Percentiles rank a stretch among this genome's conserved stretches.
Evolutionary conservation across 1,284 basidiomycete genomes (phyloP).

Genomic region (Ceratobasidium sp.): DNA sequence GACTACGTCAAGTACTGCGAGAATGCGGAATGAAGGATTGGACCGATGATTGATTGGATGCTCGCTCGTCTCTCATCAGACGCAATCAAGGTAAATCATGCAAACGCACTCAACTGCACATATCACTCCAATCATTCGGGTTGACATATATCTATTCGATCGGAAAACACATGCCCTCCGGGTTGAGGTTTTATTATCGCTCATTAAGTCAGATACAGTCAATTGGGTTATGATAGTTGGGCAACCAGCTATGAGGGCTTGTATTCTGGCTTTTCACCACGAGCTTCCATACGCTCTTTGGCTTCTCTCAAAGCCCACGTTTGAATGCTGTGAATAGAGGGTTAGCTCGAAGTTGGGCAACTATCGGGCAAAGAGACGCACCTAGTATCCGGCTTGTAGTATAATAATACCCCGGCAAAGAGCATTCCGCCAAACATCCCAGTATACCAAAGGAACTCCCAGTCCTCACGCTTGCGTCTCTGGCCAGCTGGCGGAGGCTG

Average conservation of each 20-base stretch:
- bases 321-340: constrained; percentile 70
- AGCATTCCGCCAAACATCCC: constrained; percentile 93
- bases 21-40: constrained; percentile 50
- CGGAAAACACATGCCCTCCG: background rate
- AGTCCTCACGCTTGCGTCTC: constrained; percentile 85
- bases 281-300: constrained; percentile 86
- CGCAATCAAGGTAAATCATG: constrained; percentile 30
- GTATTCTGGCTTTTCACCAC: constrained; percentile 86
- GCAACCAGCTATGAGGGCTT: constrained; percentile 58
- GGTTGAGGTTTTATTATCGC: background rate
- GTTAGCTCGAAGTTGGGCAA: constrained; percentile 32
- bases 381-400: constrained; percentile 98
- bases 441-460: constrained; percentile 89
- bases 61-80: constrained; percentile 42
- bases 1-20: constrained; percentile 83
- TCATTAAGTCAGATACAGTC: constrained; percentile 10
- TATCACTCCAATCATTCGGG: background rate
- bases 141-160: background rate
- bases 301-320: constrained; percentile 91
- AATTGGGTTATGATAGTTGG: constrained; percentile 27
- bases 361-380: constrained; percentile 56
- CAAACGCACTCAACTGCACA: constrained; percentile 19
- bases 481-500: constrained; percentile 81
- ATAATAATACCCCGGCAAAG: constrained; percentile 78
- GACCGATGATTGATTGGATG: constrained; percentile 8